phyloP scores from a whole-genome alignment of 2,329 filamentous ascomycete genomes.

The Dendryphion nanum region DNA sequence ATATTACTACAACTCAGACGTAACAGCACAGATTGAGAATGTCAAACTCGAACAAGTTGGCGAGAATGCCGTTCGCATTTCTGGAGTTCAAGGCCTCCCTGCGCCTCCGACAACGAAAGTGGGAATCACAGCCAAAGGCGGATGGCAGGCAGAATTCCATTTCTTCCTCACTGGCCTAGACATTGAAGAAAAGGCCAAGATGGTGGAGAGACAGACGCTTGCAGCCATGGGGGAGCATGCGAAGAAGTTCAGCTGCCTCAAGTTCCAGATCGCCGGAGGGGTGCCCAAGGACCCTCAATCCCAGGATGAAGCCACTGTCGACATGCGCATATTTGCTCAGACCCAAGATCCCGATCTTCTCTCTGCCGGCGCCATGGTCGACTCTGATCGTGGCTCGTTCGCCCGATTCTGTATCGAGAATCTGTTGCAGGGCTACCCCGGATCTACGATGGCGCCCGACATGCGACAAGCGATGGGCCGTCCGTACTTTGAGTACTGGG shows the following conservation, averaged over 20 bases:
- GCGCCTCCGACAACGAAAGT: constrained; percentile 39
- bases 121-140: constrained; percentile 45
- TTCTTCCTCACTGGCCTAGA: constrained; percentile 47
- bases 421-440: constrained; percentile 19
- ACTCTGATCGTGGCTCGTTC: constrained; percentile 18
- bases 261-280: constrained; percentile 37
- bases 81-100: constrained; percentile 30
- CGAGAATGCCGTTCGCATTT: constrained; percentile 29
- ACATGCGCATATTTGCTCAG: constrained; percentile 25
- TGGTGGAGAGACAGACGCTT: constrained; percentile 39
- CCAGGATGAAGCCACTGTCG: constrained; percentile 24
- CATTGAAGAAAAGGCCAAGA: constrained; percentile 43
- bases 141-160: constrained; percentile 48
- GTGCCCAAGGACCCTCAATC: constrained; percentile 17
- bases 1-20: constrained; percentile 42
- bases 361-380: constrained; percentile 14
- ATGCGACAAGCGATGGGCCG: constrained; percentile 20
- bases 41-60: constrained; percentile 30
- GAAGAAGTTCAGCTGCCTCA: constrained; percentile 35
- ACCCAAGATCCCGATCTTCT: constrained; percentile 15
- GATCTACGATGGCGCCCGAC: constrained; percentile 19
- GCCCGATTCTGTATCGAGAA: constrained; percentile 20
- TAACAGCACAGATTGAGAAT: constrained; percentile 36
- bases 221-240: constrained; percentile 36
- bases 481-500: constrained; percentile 22